phyloP scores from a whole-genome alignment of 2,329 filamentous ascomycete genomes.

The Hymenoscyphus occultus region DNA sequence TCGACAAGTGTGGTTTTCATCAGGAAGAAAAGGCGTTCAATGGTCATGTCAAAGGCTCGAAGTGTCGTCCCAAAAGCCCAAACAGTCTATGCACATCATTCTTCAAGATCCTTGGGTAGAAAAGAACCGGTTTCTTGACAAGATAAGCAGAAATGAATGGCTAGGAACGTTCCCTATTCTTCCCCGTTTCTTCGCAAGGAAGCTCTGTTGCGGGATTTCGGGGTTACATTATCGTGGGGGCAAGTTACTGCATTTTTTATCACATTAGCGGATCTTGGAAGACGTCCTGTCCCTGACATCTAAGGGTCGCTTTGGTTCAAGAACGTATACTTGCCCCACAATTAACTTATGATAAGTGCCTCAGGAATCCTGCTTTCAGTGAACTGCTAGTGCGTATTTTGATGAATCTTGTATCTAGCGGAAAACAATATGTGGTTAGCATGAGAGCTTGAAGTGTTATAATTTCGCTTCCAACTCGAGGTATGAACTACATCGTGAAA shows the following conservation, averaged over 20 bases:
- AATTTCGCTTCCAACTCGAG: neutral
- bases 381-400: neutral
- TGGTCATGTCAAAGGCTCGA: neutral
- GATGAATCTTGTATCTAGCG: neutral
- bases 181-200: neutral
- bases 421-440: neutral
- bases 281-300: neutral
- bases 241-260: neutral
- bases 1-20: neutral
- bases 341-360: neutral
- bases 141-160: neutral
- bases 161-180: neutral
- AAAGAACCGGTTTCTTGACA: neutral
- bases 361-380: neutral
- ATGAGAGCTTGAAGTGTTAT: neutral
- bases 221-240: neutral
- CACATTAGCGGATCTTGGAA: neutral
- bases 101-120: neutral
- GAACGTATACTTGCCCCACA: neutral
- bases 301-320: neutral
- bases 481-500: neutral
- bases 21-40: neutral
- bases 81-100: neutral
- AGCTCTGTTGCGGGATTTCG: neutral
- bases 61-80: neutral